Conservation (phyloP, 441 rosid species). For the Geranium incanum region DNA sequence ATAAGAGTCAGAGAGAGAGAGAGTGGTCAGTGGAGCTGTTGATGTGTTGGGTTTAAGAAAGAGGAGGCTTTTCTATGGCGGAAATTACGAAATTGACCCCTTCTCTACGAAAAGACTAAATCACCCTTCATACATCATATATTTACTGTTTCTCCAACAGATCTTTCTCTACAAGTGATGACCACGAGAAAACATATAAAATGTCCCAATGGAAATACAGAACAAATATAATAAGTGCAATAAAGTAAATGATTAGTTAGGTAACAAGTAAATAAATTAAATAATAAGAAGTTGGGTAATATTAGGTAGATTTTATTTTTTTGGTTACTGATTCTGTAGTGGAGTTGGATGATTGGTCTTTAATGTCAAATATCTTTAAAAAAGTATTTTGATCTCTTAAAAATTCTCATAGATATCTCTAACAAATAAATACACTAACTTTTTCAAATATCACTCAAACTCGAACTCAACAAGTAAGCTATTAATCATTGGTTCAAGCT, state of each 20-base stretch:
- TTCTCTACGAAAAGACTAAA: not conserved
- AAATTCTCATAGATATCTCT: too few relatives aligned
- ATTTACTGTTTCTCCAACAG: not conserved
- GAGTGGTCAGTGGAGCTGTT: conserved; percentile 1
- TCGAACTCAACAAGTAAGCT: too few relatives aligned
- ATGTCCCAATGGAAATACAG: not conserved
- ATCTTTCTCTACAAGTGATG: not conserved
- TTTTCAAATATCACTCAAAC: too few relatives aligned
- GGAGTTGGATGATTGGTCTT: not conserved
- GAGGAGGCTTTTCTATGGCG: not conserved
- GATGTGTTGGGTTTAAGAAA: not conserved
- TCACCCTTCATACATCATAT: not conserved
- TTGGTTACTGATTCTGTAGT: not conserved
- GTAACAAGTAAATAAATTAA: not conserved
- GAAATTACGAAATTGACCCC: not conserved
- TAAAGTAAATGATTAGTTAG: not conserved
- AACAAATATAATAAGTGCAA: not conserved
- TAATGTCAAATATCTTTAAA: not conserved
- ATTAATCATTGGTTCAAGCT: too few relatives aligned
- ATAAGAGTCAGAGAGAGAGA: not conserved
- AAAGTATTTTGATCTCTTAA: too few relatives aligned
- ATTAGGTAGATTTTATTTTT: not conserved
- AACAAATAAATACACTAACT: too few relatives aligned
- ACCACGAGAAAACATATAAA: not conserved
- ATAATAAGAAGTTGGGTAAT: not conserved